These are phyloP conservation scores for Cenococcum geophilum DNA, from an alignment of 495 filamentous ascomycete genomes.

Conservation along the genomic window DNA sequence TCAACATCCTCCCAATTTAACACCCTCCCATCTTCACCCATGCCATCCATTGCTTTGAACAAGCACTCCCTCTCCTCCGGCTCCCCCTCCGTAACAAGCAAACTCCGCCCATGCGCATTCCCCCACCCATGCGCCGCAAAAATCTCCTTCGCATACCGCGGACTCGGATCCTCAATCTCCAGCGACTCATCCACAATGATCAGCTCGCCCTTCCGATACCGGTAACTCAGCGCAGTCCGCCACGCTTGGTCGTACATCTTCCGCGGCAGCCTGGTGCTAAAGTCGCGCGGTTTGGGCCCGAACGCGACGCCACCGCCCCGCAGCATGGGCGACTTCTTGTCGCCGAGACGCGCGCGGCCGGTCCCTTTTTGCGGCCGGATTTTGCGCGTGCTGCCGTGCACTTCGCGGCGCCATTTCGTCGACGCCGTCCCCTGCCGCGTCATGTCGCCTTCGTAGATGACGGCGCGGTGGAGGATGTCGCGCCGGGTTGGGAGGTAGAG, in stretches of 20 bases:
- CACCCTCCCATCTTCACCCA: constrained; percentile 61
- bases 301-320: constrained; percentile 78
- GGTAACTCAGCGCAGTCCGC: constrained; percentile 88
- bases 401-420: constrained; percentile 76
- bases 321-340: constrained; percentile 75
- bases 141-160: constrained; percentile 44
- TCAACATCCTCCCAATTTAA: constrained; percentile 69
- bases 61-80: constrained; percentile 47
- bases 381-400: constrained; percentile 75
- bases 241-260: constrained; percentile 96
- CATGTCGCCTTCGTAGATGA: constrained; percentile 86
- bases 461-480: constrained; percentile 88
- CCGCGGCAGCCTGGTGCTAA: constrained; percentile 69
- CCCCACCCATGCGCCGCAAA: constrained; percentile 70
- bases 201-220: constrained; percentile 79
- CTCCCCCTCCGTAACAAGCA: constrained; percentile 60
- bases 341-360: constrained; percentile 71
- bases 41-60: constrained; percentile 51
- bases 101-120: constrained; percentile 59
- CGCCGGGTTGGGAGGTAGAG: constrained; percentile 78
- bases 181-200: constrained; percentile 70
- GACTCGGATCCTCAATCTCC: constrained; percentile 45
- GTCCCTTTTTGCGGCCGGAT: constrained; percentile 77
- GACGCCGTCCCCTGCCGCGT: constrained; percentile 82
- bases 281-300: constrained; percentile 85